Conservation (phyloP, 1,139 yeast genomes). For the Saccharomyces hybrid region DNA sequence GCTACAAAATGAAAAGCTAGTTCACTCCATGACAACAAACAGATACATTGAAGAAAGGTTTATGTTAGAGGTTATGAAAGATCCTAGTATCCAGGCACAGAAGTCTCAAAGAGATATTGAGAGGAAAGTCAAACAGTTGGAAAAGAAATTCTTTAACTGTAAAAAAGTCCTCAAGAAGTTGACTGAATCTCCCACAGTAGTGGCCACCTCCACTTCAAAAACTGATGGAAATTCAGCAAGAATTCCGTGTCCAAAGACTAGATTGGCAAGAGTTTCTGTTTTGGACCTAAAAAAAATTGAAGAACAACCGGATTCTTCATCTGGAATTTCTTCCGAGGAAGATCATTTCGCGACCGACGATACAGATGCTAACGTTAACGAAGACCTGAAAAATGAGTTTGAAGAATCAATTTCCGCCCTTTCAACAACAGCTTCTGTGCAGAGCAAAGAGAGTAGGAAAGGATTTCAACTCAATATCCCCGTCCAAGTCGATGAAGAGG, state of each 20-base stretch:
- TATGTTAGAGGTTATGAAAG: slow-evolving; percentile 18
- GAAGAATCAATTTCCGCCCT: too few species aligned
- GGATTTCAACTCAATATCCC: too few species aligned
- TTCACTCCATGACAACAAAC: slow-evolving; percentile 25
- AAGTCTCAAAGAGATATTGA: slow-evolving; percentile 20
- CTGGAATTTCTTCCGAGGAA: slow-evolving; percentile 9
- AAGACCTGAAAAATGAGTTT: too few species aligned
- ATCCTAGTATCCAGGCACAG: slow-evolving; percentile 7
- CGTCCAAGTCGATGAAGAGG: too few species aligned
- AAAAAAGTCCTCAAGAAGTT: slow-evolving; percentile 20
- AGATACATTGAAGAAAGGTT: slow-evolving; percentile 23
- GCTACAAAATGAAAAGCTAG: slow-evolving; percentile 29
- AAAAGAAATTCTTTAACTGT: slow-evolving; percentile 26
- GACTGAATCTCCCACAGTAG: slow-evolving; percentile 8
- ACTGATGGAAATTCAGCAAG: slow-evolving; percentile 6
- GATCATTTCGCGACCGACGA: too few species aligned
- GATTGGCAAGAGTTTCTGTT: slow-evolving; percentile 23
- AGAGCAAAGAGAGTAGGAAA: too few species aligned
- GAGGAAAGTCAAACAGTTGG: slow-evolving; percentile 25
- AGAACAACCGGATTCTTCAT: slow-evolving; percentile 18
- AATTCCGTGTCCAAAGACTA: background rate
- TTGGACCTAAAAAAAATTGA: slow-evolving; percentile 21
- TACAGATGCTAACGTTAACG: too few species aligned
- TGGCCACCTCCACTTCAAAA: slow-evolving; percentile 3
- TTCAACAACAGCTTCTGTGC: too few species aligned